Evolutionary conservation across 345 rosid genomes (phyloP).

Genomic region (Eucalyptus sp.): DNA sequence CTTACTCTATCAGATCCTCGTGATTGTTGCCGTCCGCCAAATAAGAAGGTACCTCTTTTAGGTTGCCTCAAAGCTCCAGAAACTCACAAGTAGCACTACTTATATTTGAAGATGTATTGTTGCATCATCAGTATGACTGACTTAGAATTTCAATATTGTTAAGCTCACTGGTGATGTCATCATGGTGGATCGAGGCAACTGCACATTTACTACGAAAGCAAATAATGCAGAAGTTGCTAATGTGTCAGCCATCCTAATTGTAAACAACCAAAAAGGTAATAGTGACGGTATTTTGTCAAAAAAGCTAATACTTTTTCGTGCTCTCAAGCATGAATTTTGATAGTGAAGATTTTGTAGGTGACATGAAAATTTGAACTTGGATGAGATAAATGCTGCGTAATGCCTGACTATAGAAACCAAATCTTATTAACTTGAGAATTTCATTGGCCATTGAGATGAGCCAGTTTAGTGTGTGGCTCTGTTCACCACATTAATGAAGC

Average conservation of each 20-base stretch:
- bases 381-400: neutral
- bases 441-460: neutral
- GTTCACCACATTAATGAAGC: neutral
- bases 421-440: neutral
- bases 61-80: neutral
- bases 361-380: neutral
- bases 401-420: neutral
- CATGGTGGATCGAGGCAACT: conserved; percentile 87
- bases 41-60: conserved; percentile 43
- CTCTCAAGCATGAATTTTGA: neutral
- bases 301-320: neutral
- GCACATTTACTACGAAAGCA: conserved; percentile 84
- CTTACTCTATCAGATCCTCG: conserved; percentile 78
- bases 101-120: neutral
- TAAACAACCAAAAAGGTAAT: conserved; percentile 86
- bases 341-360: neutral
- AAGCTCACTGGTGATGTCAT: conserved; percentile 71
- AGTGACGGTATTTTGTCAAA: neutral
- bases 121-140: neutral
- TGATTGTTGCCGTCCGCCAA: conserved; percentile 64
- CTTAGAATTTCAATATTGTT: conserved; percentile 8
- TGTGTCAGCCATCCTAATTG: conserved; percentile 87
- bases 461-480: neutral
- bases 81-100: neutral
- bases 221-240: conserved; percentile 83